phyloP scores from a whole-genome alignment of 495 filamentous ascomycete species.

The Pseudomonodictys pantanalensis region DNA sequence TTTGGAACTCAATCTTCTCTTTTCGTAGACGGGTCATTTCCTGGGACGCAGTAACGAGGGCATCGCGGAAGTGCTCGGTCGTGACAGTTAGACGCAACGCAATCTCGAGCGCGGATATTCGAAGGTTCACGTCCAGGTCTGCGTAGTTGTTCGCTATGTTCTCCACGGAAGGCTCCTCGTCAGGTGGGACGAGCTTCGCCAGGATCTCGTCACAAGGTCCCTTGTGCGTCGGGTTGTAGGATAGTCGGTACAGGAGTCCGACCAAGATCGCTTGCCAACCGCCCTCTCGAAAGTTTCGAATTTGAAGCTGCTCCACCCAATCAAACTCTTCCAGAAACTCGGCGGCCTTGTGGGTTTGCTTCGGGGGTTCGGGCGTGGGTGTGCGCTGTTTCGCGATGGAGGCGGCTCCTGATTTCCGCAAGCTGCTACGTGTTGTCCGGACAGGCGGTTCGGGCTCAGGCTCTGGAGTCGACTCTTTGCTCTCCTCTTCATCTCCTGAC shows the following conservation, averaged over 20 bases:
- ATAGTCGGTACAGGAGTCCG: slow-evolving; percentile 80
- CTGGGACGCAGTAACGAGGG: slow-evolving; percentile 85
- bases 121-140: slow-evolving; percentile 74
- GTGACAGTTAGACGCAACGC: slow-evolving; percentile 82
- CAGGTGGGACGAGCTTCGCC: slow-evolving; percentile 70
- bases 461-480: slow-evolving; percentile 46
- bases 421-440: slow-evolving; percentile 78
- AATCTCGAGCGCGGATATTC: slow-evolving; percentile 77
- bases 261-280: slow-evolving; percentile 90
- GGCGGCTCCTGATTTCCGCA: slow-evolving; percentile 78
- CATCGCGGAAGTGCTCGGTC: slow-evolving; percentile 77
- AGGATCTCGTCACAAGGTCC: slow-evolving; percentile 76
- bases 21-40: slow-evolving; percentile 92
- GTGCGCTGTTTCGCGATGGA: slow-evolving; percentile 30
- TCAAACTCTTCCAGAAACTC: slow-evolving; percentile 70
- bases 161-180: slow-evolving; percentile 63
- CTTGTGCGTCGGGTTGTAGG: slow-evolving; percentile 65
- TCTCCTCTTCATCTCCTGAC: slow-evolving; percentile 44
- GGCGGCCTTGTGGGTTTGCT: slow-evolving; percentile 56
- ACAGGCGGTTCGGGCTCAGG: slow-evolving; percentile 50
- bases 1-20: slow-evolving; percentile 90
- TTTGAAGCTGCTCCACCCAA: slow-evolving; percentile 80
- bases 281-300: slow-evolving; percentile 83
- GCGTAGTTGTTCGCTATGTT: slow-evolving; percentile 70
- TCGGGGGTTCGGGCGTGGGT: slow-evolving; percentile 32